Base-by-base conservation (phyloP, 345 rosid genomes). In the Turritis glabra region DNA sequence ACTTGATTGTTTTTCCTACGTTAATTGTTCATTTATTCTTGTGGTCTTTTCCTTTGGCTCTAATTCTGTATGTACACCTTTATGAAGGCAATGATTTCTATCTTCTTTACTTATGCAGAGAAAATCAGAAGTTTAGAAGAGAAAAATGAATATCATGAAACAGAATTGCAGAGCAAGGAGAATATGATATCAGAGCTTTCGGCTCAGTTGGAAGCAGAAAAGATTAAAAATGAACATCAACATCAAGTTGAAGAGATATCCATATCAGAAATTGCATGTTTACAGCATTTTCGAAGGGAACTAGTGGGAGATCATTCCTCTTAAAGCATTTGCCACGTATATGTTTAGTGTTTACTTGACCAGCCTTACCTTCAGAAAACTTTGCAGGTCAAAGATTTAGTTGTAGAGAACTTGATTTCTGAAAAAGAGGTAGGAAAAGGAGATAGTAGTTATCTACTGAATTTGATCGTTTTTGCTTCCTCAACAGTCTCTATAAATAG, bases 211-310 rank as follows among this genome's bases (percentile, higher is more conserved):
- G 87, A 88, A 69, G 86, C 73, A 58, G 84, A 76, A 72, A 85
- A 77, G 73, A 56, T 83, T 67, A 71, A 69, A 68, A 82, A 81
- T 55, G 72, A 73, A 62, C 37, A 37, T 62, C 82, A 80, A 76
- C 73, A 48, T 64, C 91, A 85, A 75, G 60, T 86, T 5, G 87
- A 87, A 84, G 90, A 88, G 74, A 92, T 90, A 92, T 92, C 95
- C 92, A 29, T 41, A 9, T 29, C 15, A 66, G 23, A 40, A 18
- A 48, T 54, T 8, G 40, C 44, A 22, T 61, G 29, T 48, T 71
- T 70, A 41, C 75, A 30, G 64, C 60, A 63, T 60, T 30, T 27
- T 13, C 7, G 57, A 37, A 59, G 43, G 12, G 32, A 69, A 59
- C 25, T 52, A 70, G 46, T 57, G 5, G 41, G 47, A 50, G 69